phyloP scores from a whole-genome alignment of 1,139 yeast genomes.

The Sugiyamaella xylanicola region DNA sequence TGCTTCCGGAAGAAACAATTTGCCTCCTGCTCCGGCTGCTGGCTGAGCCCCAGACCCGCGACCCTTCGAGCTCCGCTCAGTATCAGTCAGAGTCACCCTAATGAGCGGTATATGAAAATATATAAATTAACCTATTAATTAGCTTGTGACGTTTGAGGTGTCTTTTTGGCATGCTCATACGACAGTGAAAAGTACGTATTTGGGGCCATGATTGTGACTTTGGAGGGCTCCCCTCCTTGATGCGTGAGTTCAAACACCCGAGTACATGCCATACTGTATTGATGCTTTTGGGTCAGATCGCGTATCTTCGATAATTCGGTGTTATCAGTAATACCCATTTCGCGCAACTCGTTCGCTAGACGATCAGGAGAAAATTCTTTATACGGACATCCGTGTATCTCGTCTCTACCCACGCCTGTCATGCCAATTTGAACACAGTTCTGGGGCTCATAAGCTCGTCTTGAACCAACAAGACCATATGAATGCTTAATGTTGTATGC shows the following conservation, averaged over 20 bases:
- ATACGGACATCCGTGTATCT: slow-evolving; percentile 92
- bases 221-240: slow-evolving; percentile 42
- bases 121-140: neutral
- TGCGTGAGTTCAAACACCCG: slow-evolving; percentile 84
- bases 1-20: no score
- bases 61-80: no score
- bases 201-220: slow-evolving; percentile 73
- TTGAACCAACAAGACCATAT: slow-evolving; percentile 89
- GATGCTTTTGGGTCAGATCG: slow-evolving; percentile 65
- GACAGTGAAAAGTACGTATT: slow-evolving; percentile 78
- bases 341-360: slow-evolving; percentile 55
- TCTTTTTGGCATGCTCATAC: slow-evolving; percentile 19
- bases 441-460: slow-evolving; percentile 84
- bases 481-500: slow-evolving; percentile 82
- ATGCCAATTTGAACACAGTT: slow-evolving; percentile 76
- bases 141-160: neutral
- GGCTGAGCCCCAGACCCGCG: no score
- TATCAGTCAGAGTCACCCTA: neutral
- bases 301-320: slow-evolving; percentile 65
- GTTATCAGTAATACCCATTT: slow-evolving; percentile 70
- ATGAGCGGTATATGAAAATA: neutral
- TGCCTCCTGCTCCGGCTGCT: no score
- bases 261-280: slow-evolving; percentile 83
- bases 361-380: slow-evolving; percentile 69
- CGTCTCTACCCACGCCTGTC: slow-evolving; percentile 73